These are phyloP conservation scores for Yarrowia bubula DNA, from an alignment of 805 yeast genomes.

Conservation along the genomic window DNA sequence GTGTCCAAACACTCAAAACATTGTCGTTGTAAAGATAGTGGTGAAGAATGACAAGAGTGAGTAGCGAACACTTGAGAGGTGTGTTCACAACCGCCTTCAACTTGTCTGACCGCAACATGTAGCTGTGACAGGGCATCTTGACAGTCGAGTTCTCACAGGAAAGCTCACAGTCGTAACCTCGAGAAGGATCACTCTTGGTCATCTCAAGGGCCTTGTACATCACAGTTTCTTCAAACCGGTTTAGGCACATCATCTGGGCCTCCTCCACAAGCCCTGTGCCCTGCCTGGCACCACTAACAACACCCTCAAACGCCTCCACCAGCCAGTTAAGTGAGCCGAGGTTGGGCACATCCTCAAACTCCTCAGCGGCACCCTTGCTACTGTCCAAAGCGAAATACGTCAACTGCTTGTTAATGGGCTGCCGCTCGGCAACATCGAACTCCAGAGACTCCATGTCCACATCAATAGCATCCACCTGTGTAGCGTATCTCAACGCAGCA, in stretches of 20 bases:
- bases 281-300: constrained; percentile 27
- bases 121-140: constrained; percentile 30
- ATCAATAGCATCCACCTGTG: constrained; percentile 56
- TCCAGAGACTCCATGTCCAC: constrained; percentile 48
- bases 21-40: constrained; percentile 38
- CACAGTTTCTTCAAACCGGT: background rate
- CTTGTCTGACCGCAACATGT: constrained; percentile 28
- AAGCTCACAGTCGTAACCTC: constrained; percentile 5
- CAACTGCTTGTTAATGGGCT: constrained; percentile 43
- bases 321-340: constrained; percentile 15
- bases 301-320: constrained; percentile 20
- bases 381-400: constrained; percentile 23
- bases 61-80: constrained; percentile 12
- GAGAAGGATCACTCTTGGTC: background rate
- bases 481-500: constrained; percentile 64
- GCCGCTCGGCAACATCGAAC: constrained; percentile 54
- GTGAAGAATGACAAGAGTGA: constrained; percentile 32
- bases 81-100: background rate
- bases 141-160: background rate
- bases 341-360: constrained; percentile 4
- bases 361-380: constrained; percentile 8
- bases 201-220: background rate
- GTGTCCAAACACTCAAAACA: constrained; percentile 32
- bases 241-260: background rate
- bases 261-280: constrained; percentile 31